Conservation (phyloP, 1,139 yeast genomes). For the Wickerhamomyces sp. region DNA sequence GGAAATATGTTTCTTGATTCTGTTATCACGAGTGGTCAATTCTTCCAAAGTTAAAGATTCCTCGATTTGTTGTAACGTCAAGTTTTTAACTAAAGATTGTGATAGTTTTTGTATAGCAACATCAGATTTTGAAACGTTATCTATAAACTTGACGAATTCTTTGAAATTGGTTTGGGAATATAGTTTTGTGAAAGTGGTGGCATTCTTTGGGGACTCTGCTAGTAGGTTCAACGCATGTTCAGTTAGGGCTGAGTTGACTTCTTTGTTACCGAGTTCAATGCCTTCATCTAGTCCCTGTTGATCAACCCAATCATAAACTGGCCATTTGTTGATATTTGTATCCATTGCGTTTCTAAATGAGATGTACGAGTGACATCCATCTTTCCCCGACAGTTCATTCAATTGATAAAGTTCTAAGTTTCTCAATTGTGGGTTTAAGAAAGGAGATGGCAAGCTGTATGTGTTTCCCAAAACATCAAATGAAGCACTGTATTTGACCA, state of each 20-base stretch:
- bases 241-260: conserved; percentile 23
- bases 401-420: conserved; percentile 25
- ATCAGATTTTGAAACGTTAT: conserved; percentile 6
- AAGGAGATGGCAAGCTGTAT: conserved; percentile 20
- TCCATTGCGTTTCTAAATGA: conserved; percentile 12
- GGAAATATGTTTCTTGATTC: conserved; percentile 19
- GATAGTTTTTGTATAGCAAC: conserved; percentile 12
- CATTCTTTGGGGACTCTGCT: conserved; percentile 24
- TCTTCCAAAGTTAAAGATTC: conserved; percentile 18
- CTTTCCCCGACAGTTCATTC: conserved; percentile 7
- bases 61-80: conserved; percentile 17
- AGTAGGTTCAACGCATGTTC: conserved; percentile 19
- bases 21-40: conserved; percentile 10
- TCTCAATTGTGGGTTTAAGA: conserved; percentile 8
- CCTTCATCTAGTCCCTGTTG: background rate
- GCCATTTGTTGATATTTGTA: conserved; percentile 19
- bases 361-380: conserved; percentile 27
- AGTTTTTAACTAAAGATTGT: conserved; percentile 17
- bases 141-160: conserved; percentile 7
- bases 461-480: conserved; percentile 7
- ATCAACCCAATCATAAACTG: conserved; percentile 20
- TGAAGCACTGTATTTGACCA: conserved; percentile 9
- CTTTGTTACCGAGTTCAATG: conserved; percentile 12
- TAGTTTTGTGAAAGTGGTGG: conserved; percentile 21
- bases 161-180: conserved; percentile 12